A percentile compares a stretch with the other conserved stretches of the same genome.
phyloP scores from a whole-genome alignment of 2,329 filamentous ascomycete genomes.

The Colletotrichum scovillei region DNA sequence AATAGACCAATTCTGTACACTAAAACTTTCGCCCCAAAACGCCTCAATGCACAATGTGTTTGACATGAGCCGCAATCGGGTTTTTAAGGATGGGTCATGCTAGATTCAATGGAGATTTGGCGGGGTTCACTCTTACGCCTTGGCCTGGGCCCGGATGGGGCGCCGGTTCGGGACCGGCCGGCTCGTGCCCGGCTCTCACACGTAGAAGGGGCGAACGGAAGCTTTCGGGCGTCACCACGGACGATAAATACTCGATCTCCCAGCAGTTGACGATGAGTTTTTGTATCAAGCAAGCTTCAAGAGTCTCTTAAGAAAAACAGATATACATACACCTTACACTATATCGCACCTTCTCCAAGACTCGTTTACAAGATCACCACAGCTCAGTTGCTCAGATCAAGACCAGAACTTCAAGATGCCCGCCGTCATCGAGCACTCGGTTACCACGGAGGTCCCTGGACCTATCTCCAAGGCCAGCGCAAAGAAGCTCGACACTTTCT shows the following conservation, averaged over 20 bases:
- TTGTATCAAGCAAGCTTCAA: not conserved
- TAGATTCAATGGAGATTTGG: slow-evolving; percentile 21
- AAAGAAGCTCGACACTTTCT: slow-evolving; percentile 58
- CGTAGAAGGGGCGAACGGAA: slow-evolving; percentile 14
- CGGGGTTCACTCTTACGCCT: not conserved
- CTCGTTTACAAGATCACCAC: not conserved
- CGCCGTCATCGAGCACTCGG: slow-evolving; percentile 46
- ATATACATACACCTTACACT: not conserved
- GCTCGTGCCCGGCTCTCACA: slow-evolving; percentile 23
- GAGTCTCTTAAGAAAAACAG: not conserved
- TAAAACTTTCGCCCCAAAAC: not conserved
- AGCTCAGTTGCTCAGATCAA: not conserved
- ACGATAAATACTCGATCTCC: slow-evolving; percentile 27
- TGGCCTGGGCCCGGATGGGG: slow-evolving; percentile 29
- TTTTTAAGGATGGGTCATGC: slow-evolving; percentile 14
- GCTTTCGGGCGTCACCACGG: not conserved
- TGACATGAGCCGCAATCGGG: slow-evolving; percentile 2
- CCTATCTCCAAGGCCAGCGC: slow-evolving; percentile 51
- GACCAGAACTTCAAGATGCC: slow-evolving; percentile 42
- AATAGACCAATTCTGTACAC: slow-evolving; percentile 9
- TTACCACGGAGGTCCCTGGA: slow-evolving; percentile 52
- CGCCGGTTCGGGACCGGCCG: slow-evolving; percentile 30
- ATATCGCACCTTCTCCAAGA: not conserved
- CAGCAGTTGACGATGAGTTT: not conserved
- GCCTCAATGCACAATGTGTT: not conserved